Base-by-base conservation (phyloP, 2,329 filamentous ascomycete species). In the Sporothrix schenckii region DNA sequence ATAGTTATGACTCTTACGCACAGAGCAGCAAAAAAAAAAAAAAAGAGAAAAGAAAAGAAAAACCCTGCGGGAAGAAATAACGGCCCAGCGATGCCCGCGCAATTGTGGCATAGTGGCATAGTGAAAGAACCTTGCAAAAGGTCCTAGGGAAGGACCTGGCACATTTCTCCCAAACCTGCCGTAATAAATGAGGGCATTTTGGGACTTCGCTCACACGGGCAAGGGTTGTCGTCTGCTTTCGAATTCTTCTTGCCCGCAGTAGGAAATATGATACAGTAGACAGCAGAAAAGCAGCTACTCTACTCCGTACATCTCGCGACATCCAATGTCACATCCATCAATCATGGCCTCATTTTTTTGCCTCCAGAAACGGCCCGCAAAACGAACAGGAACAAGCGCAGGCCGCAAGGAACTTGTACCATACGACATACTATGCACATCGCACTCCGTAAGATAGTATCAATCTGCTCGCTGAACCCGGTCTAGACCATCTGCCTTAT, bases 111-210 rank as follows among this genome's bases (percentile, higher is more conserved):
- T 3, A 30, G 27, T 30, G 4, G 27, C 24, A 24, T 56, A 52
- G 56, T 56, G 19, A 14, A 49, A 53, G 66, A 24, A 16, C 66
- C 66, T 68, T 47, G n/a, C 34, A 34, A 21, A 49, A 41, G 21
- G 39, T 58, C 66, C 66, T 68, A n/a, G 11, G 14, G 41, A 68
- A 68, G 66, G 66, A 58, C 66, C 66, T 49, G 52, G 60, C 41
- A 49, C 41, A 19, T 49, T 9, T 63, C 41, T 9, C 44, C 60
- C 50, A 53, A 21, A 53, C 10, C 6, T 53, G n/a, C 50, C 21
- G 21, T 14, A 58, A 30, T 58, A 34, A 14, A 24, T 3, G 50
- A 24, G 6, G 16, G n/a, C 50, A 53, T 19, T 61, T 61, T 13
- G n/a, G 21, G n/a, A 27, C 13, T 21, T 24, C 21, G 50, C 10